phyloP scores from a whole-genome alignment of 352 stramenopile species.

The Phytophthora boehmeriae region DNA sequence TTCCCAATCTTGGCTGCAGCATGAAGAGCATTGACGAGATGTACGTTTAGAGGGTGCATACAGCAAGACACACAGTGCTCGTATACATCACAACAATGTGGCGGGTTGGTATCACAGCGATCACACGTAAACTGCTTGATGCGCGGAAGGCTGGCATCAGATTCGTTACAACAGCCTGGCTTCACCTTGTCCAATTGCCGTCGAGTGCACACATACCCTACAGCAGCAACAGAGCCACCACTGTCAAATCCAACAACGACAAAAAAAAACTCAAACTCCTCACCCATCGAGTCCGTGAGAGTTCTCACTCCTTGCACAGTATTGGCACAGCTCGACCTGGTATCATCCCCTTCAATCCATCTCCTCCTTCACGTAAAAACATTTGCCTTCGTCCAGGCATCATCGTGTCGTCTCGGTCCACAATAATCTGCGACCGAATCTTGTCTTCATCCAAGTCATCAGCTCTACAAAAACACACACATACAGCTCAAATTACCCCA shows the following conservation, averaged over 20 bases:
- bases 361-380: conserved; percentile 52
- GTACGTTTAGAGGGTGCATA: conserved; percentile 79
- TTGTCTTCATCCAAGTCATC: conserved; percentile 58
- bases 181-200: conserved; percentile 44
- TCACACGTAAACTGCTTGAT: conserved; percentile 71
- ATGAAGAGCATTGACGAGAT: conserved; percentile 11
- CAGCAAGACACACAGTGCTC: conserved; percentile 83
- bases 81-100: conserved; percentile 72
- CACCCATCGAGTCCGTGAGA: conserved; percentile 64
- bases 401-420: conserved; percentile 40
- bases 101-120: conserved; percentile 62
- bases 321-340: conserved; percentile 49
- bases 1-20: conserved; percentile 1
- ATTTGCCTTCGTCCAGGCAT: conserved; percentile 42
- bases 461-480: conserved; percentile 21
- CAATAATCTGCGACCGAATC: conserved; percentile 69
- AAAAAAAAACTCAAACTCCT: neutral
- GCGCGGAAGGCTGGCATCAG: conserved; percentile 48
- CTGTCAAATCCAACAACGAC: conserved; percentile 1
- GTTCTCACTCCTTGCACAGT: conserved; percentile 55
- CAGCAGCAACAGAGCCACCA: neutral
- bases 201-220: conserved; percentile 59
- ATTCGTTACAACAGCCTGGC: conserved; percentile 68
- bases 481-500: neutral
- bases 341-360: conserved; percentile 52